Evolutionary conservation across 2,329 filamentous ascomycete genomes (phyloP).

Genomic region (Nemania sp.): DNA sequence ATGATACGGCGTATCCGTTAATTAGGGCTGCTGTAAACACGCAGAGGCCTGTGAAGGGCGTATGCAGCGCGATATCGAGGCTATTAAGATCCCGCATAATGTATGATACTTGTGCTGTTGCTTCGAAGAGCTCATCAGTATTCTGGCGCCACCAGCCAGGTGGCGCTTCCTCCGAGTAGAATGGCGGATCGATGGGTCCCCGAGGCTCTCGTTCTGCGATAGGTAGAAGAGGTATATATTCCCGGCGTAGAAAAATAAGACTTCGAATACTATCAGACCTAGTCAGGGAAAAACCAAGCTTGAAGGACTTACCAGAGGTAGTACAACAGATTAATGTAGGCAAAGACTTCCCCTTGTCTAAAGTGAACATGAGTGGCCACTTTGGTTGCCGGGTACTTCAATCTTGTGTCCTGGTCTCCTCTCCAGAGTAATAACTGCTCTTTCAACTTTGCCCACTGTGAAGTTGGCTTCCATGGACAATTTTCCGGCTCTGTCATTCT

Average conservation of each 20-base stretch:
- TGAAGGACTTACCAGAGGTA: slow-evolving; percentile 35
- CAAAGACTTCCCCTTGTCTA: slow-evolving; percentile 37
- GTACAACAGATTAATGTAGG: slow-evolving; percentile 38
- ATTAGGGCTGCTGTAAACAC: slow-evolving; percentile 38
- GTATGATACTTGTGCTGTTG: slow-evolving; percentile 36
- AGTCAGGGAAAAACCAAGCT: not conserved
- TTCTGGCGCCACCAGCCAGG: slow-evolving; percentile 37
- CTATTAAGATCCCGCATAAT: slow-evolving; percentile 38
- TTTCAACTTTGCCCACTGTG: slow-evolving; percentile 35
- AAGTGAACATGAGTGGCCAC: slow-evolving; percentile 37
- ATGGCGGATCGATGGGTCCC: slow-evolving; percentile 35
- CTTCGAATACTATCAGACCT: slow-evolving; percentile 17
- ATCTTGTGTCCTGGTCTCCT: slow-evolving; percentile 35
- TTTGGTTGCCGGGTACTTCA: slow-evolving; percentile 37
- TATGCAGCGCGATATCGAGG: slow-evolving; percentile 33
- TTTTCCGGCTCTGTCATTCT: slow-evolving; percentile 35
- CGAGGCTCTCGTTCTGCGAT: slow-evolving; percentile 33
- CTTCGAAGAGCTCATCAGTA: slow-evolving; percentile 35
- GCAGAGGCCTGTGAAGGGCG: slow-evolving; percentile 37
- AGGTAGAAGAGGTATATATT: slow-evolving; percentile 36
- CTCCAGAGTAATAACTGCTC: slow-evolving; percentile 33
- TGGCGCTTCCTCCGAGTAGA: slow-evolving; percentile 34
- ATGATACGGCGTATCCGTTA: slow-evolving; percentile 34
- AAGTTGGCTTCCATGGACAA: slow-evolving; percentile 36
- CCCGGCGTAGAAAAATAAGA: slow-evolving; percentile 30